phyloP scores from a whole-genome alignment of 352 stramenopile species.

The Plasmopara viticola region DNA sequence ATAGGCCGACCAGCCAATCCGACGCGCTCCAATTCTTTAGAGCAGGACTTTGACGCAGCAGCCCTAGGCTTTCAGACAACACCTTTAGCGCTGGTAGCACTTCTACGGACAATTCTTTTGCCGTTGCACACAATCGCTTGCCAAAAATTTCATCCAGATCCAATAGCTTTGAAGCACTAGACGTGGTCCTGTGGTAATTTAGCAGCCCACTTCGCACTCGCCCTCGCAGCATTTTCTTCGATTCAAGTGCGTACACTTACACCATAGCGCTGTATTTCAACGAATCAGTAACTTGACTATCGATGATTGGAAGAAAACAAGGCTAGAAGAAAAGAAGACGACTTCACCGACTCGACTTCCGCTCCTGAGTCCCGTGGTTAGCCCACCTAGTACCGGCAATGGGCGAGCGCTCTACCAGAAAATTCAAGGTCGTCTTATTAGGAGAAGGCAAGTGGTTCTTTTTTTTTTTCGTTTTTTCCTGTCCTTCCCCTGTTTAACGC shows the following conservation, averaged over 20 bases:
- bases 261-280: background rate
- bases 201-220: constrained; percentile 1
- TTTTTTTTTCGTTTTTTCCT: background rate
- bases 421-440: constrained; percentile 83
- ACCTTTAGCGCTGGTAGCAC: constrained; percentile 71
- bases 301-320: constrained; percentile 6
- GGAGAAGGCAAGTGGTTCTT: constrained; percentile 52
- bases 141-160: constrained; percentile 21
- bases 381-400: constrained; percentile 18
- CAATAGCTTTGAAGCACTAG: constrained; percentile 1
- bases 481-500: background rate
- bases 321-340: constrained; percentile 6
- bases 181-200: constrained; percentile 2
- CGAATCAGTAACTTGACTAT: background rate
- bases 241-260: constrained; percentile 7
- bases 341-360: constrained; percentile 9
- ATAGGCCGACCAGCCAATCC: constrained; percentile 79
- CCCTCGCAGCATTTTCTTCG: constrained; percentile 12
- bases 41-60: constrained; percentile 50
- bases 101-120: constrained; percentile 45
- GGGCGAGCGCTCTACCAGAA: constrained; percentile 61
- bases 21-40: constrained; percentile 65
- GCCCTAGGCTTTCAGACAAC: constrained; percentile 58
- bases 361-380: background rate
- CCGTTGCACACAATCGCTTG: constrained; percentile 21